Conservation (phyloP, 768 basidiomycete genomes). For the Russula vinacea region DNA sequence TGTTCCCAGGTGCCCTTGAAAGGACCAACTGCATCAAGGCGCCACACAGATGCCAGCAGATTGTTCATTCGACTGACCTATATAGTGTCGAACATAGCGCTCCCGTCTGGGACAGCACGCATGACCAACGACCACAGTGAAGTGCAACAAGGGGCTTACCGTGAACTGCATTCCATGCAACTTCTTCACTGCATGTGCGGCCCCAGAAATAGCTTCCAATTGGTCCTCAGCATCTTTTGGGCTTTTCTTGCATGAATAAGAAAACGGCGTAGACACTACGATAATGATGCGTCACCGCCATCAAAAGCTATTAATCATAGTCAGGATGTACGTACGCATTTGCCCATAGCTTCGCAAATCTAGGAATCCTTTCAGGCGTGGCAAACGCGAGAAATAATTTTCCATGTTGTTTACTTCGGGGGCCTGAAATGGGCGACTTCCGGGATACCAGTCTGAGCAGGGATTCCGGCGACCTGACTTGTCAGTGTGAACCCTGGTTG, state of each 20-base stretch:
- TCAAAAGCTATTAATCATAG: not conserved
- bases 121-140: not conserved
- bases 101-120: slow-evolving; percentile 39
- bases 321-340: slow-evolving; percentile 48
- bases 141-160: slow-evolving; percentile 35
- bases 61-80: slow-evolving; percentile 35
- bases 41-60: not conserved
- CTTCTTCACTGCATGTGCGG: slow-evolving; percentile 52
- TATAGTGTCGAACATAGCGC: slow-evolving; percentile 48
- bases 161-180: slow-evolving; percentile 57
- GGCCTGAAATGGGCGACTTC: slow-evolving; percentile 68
- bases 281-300: not conserved
- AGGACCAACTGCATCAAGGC: slow-evolving; percentile 23
- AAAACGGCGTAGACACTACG: slow-evolving; percentile 74
- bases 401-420: slow-evolving; percentile 74
- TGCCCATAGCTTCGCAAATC: slow-evolving; percentile 83
- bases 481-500: slow-evolving; percentile 13
- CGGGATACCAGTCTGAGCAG: slow-evolving; percentile 77
- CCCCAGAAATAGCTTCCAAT: slow-evolving; percentile 67
- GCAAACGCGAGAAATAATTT: slow-evolving; percentile 55
- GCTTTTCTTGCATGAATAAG: slow-evolving; percentile 59
- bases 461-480: slow-evolving; percentile 42
- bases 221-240: slow-evolving; percentile 74
- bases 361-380: slow-evolving; percentile 59
- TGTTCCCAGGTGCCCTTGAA: slow-evolving; percentile 54